These are phyloP conservation scores for Hansenula sp. DNA, from an alignment of 1,139 yeast species.

Conservation along the genomic window DNA sequence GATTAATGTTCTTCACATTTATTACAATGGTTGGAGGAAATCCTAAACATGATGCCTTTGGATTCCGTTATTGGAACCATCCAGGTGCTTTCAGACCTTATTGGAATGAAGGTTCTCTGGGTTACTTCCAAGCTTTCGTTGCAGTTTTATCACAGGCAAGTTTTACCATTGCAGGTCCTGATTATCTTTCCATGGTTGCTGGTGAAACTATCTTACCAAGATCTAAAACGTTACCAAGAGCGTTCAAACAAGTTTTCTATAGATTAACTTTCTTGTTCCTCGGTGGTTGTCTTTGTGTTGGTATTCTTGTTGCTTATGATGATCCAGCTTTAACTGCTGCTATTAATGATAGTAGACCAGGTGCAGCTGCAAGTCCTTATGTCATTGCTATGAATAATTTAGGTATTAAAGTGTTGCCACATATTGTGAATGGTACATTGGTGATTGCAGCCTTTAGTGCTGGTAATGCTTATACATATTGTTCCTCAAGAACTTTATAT, in stretches of 20 bases:
- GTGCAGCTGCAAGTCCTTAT: conserved; percentile 62
- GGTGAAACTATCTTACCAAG: conserved; percentile 81
- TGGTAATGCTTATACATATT: conserved; percentile 68
- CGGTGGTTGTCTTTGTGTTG: conserved; percentile 57
- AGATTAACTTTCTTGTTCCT: conserved; percentile 69
- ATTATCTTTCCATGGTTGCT: conserved; percentile 78
- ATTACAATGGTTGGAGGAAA: conserved; percentile 86
- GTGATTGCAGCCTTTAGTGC: conserved; percentile 67
- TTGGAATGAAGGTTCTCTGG: conserved; percentile 51
- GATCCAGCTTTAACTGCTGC: conserved; percentile 43
- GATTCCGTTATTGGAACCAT: conserved; percentile 60
- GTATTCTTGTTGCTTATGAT: conserved; percentile 51
- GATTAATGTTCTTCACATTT: conserved; percentile 69
- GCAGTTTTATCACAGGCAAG: conserved; percentile 58
- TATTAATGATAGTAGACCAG: conserved; percentile 43
- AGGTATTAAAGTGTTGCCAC: conserved; percentile 52
- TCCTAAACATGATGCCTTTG: conserved; percentile 61
- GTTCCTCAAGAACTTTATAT: conserved; percentile 55
- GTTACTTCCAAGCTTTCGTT: conserved; percentile 70
- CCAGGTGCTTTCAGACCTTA: conserved; percentile 56
- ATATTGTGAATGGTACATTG: conserved; percentile 58
- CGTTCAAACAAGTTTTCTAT: conserved; percentile 73
- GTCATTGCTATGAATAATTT: conserved; percentile 58
- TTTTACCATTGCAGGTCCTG: conserved; percentile 81
- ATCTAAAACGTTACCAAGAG: conserved; percentile 61